A percentile compares a stretch with the other conserved stretches of the same genome.
phyloP scores from a whole-genome alignment of 768 basidiomycete species.

The Astraeus odoratus region DNA sequence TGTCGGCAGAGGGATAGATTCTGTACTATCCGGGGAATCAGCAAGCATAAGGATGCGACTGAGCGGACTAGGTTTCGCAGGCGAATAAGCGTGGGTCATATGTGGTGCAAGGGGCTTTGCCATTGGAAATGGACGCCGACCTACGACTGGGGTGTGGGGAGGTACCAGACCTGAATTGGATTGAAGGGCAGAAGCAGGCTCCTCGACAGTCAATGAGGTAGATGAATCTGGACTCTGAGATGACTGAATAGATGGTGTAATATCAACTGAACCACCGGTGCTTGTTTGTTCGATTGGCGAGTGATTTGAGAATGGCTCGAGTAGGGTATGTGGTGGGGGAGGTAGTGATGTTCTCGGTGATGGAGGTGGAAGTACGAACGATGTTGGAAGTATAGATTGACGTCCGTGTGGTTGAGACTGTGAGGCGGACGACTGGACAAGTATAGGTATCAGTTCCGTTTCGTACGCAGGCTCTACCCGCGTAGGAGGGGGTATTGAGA shows the following conservation, averaged over 20 bases:
- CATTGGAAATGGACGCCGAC: slow-evolving; percentile 51
- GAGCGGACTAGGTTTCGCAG: slow-evolving; percentile 71
- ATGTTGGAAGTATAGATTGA: slow-evolving; percentile 52
- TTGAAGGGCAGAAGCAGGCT: slow-evolving; percentile 13
- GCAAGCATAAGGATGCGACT: slow-evolving; percentile 72
- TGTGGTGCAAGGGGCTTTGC: slow-evolving; percentile 63
- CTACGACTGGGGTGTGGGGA: slow-evolving; percentile 18
- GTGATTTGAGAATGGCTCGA: slow-evolving; percentile 19
- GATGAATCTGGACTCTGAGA: slow-evolving; percentile 5
- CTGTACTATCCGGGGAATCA: slow-evolving; percentile 46
- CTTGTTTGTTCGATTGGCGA: slow-evolving; percentile 10
- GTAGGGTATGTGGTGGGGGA: slow-evolving; percentile 35
- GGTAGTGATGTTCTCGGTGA: slow-evolving; percentile 65
- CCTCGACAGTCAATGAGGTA: slow-evolving; percentile 15
- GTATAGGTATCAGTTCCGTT: slow-evolving; percentile 41
- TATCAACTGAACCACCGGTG: not conserved
- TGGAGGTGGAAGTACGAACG: slow-evolving; percentile 74
- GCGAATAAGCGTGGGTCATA: slow-evolving; percentile 80
- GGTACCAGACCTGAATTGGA: slow-evolving; percentile 4
- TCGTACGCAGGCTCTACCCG: slow-evolving; percentile 41
- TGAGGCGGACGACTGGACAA: slow-evolving; percentile 13
- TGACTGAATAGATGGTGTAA: not conserved
- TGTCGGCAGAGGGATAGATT: slow-evolving; percentile 5
- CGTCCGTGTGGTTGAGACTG: not conserved
- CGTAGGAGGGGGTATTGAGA: slow-evolving; percentile 29